phyloP scores from a whole-genome alignment of 306 rosid species.

The Castanea crenata region DNA sequence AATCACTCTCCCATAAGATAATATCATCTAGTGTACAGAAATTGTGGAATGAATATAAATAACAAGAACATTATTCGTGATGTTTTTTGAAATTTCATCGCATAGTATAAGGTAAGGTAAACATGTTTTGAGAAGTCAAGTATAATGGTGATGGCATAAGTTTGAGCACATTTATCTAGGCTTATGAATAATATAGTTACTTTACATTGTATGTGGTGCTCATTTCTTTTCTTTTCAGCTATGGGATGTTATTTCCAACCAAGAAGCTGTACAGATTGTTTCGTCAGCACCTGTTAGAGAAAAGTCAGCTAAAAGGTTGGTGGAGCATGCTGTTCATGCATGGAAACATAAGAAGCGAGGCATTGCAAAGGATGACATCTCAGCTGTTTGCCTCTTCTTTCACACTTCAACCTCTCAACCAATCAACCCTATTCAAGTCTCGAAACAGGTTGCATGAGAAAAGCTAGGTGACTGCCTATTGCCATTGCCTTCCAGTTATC shows the following conservation, averaged over 20 bases:
- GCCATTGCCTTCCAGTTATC: neutral
- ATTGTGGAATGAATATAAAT: too few species aligned
- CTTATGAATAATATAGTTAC: too few species aligned
- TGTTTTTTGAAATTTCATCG: neutral
- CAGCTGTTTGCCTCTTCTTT: slow-evolving; percentile 72
- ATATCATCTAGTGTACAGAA: too few species aligned
- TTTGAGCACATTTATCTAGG: neutral
- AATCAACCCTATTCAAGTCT: slow-evolving; percentile 4
- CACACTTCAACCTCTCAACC: slow-evolving; percentile 25
- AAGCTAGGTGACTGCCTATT: neutral
- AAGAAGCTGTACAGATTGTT: slow-evolving; percentile 68
- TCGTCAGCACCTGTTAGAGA: slow-evolving; percentile 38
- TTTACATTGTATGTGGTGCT: neutral
- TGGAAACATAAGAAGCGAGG: slow-evolving; percentile 73
- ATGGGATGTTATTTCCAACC: slow-evolving; percentile 73
- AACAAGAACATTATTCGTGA: neutral
- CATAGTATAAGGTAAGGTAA: neutral
- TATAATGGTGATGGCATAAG: neutral
- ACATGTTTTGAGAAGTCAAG: neutral
- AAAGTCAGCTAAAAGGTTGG: slow-evolving; percentile 59
- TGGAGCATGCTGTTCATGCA: slow-evolving; percentile 51
- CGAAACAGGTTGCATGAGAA: slow-evolving; percentile 3
- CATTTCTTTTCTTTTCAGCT: slow-evolving; percentile 32
- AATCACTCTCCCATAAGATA: too few species aligned
- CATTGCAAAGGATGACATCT: slow-evolving; percentile 73